A percentile compares a stretch with the other conserved stretches of the same genome.
phyloP scores from a whole-genome alignment of 371 early-diverging fungal genomes.

The Mortierella sp. region DNA sequence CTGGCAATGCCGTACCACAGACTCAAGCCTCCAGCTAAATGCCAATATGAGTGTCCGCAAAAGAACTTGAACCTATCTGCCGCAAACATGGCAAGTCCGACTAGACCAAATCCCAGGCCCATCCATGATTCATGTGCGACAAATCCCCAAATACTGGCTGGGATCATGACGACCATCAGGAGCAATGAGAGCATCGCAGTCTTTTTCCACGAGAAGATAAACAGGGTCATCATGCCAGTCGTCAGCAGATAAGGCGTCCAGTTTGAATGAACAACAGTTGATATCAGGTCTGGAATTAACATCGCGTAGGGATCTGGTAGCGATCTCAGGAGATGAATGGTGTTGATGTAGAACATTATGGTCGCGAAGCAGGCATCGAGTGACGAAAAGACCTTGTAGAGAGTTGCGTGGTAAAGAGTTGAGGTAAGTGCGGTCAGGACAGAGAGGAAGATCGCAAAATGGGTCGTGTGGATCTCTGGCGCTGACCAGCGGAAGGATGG shows the following conservation, averaged over 20 bases:
- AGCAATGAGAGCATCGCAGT: constrained; percentile 49
- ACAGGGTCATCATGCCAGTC: constrained; percentile 23
- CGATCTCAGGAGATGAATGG: constrained; percentile 40
- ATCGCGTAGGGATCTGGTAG: constrained; percentile 34
- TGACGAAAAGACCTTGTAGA: constrained; percentile 58
- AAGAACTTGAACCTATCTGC: constrained; percentile 47
- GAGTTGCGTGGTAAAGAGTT: constrained; percentile 56
- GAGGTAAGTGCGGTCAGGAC: constrained; percentile 52
- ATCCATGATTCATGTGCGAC: constrained; percentile 39
- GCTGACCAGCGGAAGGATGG: constrained; percentile 43
- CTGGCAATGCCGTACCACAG: constrained; percentile 45
- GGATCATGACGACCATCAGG: constrained; percentile 52
- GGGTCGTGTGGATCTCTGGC: constrained; percentile 52
- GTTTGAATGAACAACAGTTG: constrained; percentile 19
- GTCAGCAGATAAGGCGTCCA: constrained; percentile 39
- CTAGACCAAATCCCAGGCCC: constrained; percentile 31
- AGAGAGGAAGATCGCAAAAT: constrained; percentile 48
- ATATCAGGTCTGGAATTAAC: constrained; percentile 37
- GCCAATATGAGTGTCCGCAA: constrained; percentile 51
- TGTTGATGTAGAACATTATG: constrained; percentile 54
- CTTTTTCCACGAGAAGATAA: constrained; percentile 40
- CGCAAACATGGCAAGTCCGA: constrained; percentile 48
- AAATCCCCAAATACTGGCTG: constrained; percentile 50
- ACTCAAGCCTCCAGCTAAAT: constrained; percentile 46
- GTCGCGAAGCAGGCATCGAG: constrained; percentile 59